phyloP scores from a whole-genome alignment of 2,329 filamentous ascomycete species.

The Anthostomella pinea region DNA sequence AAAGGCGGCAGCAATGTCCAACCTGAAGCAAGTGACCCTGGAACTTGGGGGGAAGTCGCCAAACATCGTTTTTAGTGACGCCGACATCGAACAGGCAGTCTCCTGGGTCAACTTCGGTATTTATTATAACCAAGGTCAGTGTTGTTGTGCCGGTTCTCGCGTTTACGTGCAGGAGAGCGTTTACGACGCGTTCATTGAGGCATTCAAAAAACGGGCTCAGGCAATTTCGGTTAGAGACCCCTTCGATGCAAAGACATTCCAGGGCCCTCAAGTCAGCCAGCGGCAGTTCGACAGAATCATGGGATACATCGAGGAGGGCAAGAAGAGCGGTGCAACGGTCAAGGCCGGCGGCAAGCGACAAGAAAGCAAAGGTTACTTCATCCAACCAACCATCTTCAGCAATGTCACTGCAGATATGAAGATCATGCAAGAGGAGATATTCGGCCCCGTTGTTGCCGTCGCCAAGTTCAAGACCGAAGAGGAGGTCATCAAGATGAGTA shows the following conservation, averaged over 20 bases:
- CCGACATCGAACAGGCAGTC: slow-evolving; percentile 55
- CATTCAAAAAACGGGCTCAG: too few relatives aligned
- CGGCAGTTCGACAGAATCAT: slow-evolving; percentile 3
- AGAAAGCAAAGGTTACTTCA: slow-evolving; percentile 13
- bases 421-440: slow-evolving; percentile 19
- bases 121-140: slow-evolving; percentile 30
- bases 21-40: slow-evolving; percentile 58
- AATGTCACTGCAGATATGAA: slow-evolving; percentile 8
- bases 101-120: slow-evolving; percentile 49
- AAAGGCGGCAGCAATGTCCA: slow-evolving; percentile 54
- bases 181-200: slow-evolving; percentile 1
- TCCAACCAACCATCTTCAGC: slow-evolving; percentile 14
- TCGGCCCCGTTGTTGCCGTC: slow-evolving; percentile 31
- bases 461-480: slow-evolving; percentile 65
- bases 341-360: not conserved
- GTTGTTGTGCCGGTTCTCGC: too few relatives aligned
- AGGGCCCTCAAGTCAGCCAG: slow-evolving; percentile 4
- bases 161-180: slow-evolving; percentile 64
- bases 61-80: slow-evolving; percentile 57
- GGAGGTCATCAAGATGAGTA: slow-evolving; percentile 60
- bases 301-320: slow-evolving; percentile 2
- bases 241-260: slow-evolving; percentile 4
- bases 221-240: slow-evolving; percentile 24
- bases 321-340: slow-evolving; percentile 2
- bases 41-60: slow-evolving; percentile 58